Evolutionary conservation across 179 eudicot species (phyloP).

Genomic region (Actinidia chinensis): DNA sequence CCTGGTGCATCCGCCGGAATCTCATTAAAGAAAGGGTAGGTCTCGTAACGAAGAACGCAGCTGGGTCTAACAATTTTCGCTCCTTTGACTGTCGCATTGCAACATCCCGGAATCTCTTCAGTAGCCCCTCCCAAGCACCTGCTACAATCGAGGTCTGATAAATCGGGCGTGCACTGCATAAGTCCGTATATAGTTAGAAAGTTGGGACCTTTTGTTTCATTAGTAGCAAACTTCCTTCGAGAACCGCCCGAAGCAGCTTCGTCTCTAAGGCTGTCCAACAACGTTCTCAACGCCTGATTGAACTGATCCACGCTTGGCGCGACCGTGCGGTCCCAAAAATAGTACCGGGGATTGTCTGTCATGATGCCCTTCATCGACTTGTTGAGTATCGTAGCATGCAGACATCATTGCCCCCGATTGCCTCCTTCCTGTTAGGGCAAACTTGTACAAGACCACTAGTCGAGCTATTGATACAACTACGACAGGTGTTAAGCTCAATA

Average conservation of each 20-base stretch:
- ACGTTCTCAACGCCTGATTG: not conserved
- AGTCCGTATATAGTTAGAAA: conserved; percentile 27
- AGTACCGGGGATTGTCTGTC: not conserved
- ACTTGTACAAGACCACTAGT: not conserved
- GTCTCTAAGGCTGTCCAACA: conserved; percentile 16
- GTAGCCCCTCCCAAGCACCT: not conserved
- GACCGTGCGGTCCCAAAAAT: not conserved
- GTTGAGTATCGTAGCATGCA: conserved; percentile 33
- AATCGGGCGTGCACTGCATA: conserved; percentile 52
- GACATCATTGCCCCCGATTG: conserved; percentile 15
- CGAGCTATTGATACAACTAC: conserved; percentile 21
- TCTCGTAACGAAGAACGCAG: conserved; percentile 35
- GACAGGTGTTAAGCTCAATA: conserved; percentile 17
- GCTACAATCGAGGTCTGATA: conserved; percentile 8
- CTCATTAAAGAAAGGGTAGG: conserved; percentile 26
- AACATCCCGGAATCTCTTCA: not conserved
- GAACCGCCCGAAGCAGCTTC: conserved; percentile 18
- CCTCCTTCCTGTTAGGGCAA: conserved; percentile 23
- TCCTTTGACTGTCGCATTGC: not conserved
- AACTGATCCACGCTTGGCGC: not conserved
- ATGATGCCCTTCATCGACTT: conserved; percentile 6
- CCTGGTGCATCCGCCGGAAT: not conserved
- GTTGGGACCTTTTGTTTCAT: conserved; percentile 21
- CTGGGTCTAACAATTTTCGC: conserved; percentile 15
- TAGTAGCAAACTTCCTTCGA: not conserved